phyloP scores from a whole-genome alignment of 2,329 filamentous ascomycete genomes.

The Pseudogymnoascus sp. region DNA sequence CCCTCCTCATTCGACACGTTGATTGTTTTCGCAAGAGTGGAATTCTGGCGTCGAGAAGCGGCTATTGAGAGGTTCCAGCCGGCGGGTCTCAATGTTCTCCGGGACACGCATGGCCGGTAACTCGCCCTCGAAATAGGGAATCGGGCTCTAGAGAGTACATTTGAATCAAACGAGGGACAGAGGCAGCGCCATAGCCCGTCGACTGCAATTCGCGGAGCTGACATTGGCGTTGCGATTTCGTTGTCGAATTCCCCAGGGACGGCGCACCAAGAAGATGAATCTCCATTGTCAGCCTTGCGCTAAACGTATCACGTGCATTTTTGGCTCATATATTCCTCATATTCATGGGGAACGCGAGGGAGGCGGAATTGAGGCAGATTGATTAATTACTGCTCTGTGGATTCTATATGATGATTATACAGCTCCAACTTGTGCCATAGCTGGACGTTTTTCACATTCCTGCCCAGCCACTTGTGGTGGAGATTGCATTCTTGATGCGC shows the following conservation, averaged over 20 bases:
- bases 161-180: slow-evolving; percentile 47
- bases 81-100: not conserved
- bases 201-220: slow-evolving; percentile 30
- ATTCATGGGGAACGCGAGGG: not conserved
- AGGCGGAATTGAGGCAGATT: not conserved
- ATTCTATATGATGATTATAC: slow-evolving; percentile 4
- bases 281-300: not conserved
- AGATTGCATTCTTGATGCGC: not conserved
- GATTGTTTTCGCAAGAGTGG: not conserved
- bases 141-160: slow-evolving; percentile 26
- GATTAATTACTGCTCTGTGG: not conserved
- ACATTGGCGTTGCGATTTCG: slow-evolving; percentile 24
- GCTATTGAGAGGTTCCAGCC: not conserved
- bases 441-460: not conserved
- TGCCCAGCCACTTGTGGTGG: not conserved
- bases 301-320: not conserved
- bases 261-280: not conserved
- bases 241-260: not conserved
- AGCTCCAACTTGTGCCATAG: slow-evolving; percentile 1
- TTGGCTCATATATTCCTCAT: not conserved
- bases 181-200: slow-evolving; percentile 60
- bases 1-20: not conserved
- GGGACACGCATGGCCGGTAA: not conserved
- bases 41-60: not conserved
- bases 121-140: not conserved